Base-by-base conservation (phyloP, 1,284 basidiomycete genomes). In the Cronartium quercuum region DNA sequence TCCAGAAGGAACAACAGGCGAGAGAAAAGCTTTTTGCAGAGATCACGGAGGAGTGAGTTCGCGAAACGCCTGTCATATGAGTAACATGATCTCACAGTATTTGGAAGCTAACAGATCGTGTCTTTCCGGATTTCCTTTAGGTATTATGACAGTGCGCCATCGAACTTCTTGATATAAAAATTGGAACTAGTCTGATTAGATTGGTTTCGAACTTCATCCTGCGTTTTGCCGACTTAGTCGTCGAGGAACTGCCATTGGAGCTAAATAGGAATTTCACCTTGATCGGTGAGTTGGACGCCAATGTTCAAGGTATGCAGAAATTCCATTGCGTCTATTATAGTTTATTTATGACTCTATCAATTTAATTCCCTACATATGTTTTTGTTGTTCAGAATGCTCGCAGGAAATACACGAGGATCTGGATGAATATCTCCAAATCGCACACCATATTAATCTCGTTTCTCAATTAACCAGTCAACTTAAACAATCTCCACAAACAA, bases 381-480 rank as follows among this genome's bases (percentile, higher is more conserved):
- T 44, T 21, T 18, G 41, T 34, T 21, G 38, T 35, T 21, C 40
- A 73, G 70, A 73, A 73, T 73, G 63, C 51, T 58, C 24, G 38
- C 42, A 47, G 51, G 70, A 73, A 40, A 35, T 73, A n/a, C 70
- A 73, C 55, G 70, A 73, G 55, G 63, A 73, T 34, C 47, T 73
- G 24, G 51, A 58, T 7, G 70, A 64, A 44, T 73, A 73, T 24
- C 51, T 47, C 13, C 29, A 60, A 24, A 58, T 66, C 66, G 70
- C 70, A 12, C 63, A 73, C 7, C 34, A 35, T 15, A 55, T 13
- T 24, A 55, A 55, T 21, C 51, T 21, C 29, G n/a, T 55, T 55
- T 55, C 51, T 21, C 15, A 55, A 13, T 3, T 13, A 21, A 4
- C 6, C 7, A 1, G 9, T 21, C 7, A n/a, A n/a, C n/a, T n/a